A percentile compares a stretch with the other conserved stretches of the same genome.
Evolutionary conservation across 2,329 filamentous ascomycete genomes (phyloP).

Genomic region (Paracoccidioides lutzii): DNA sequence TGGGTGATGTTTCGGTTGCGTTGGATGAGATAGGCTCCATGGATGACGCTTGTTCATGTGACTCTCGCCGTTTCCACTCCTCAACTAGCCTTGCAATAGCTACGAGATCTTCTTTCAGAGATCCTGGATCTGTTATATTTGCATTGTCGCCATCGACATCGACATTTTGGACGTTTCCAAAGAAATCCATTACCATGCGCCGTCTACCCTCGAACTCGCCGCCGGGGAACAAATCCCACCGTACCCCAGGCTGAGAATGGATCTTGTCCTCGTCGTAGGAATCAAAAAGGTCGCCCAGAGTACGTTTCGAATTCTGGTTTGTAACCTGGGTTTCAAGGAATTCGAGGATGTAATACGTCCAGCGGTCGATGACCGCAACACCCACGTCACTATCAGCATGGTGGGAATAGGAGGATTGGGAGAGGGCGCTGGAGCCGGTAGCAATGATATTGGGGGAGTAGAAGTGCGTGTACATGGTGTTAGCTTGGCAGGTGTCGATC

Average conservation of each 20-base stretch:
- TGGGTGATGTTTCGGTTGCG: neutral
- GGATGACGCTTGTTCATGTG: neutral
- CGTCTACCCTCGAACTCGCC: constrained; percentile 65
- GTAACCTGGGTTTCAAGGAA: constrained; percentile 86
- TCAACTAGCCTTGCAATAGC: constrained; percentile 53
- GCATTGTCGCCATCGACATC: constrained; percentile 58
- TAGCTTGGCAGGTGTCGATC: constrained; percentile 99
- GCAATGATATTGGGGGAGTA: constrained; percentile 98
- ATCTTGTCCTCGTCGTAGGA: constrained; percentile 93
- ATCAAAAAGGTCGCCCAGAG: constrained; percentile 86
- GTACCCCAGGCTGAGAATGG: constrained; percentile 77
- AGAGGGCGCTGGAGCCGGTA: constrained; percentile 88
- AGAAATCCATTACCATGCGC: constrained; percentile 87
- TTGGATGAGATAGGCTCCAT: constrained; percentile 12
- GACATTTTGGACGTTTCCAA: constrained; percentile 94
- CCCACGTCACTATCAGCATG: constrained; percentile 97
- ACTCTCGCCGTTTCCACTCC: constrained; percentile 32
- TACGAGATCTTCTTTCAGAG: constrained; percentile 56
- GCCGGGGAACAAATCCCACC: constrained; percentile 89
- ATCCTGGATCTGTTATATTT: constrained; percentile 39
- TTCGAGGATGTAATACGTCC: constrained; percentile 97
- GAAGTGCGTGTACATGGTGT: constrained; percentile 97
- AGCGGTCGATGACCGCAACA: constrained; percentile 94
- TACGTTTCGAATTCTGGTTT: constrained; percentile 75
- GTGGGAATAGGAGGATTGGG: constrained; percentile 93